Evolutionary conservation across 345 rosid species (phyloP).

Genomic region (Gossypium ekmanianum): DNA sequence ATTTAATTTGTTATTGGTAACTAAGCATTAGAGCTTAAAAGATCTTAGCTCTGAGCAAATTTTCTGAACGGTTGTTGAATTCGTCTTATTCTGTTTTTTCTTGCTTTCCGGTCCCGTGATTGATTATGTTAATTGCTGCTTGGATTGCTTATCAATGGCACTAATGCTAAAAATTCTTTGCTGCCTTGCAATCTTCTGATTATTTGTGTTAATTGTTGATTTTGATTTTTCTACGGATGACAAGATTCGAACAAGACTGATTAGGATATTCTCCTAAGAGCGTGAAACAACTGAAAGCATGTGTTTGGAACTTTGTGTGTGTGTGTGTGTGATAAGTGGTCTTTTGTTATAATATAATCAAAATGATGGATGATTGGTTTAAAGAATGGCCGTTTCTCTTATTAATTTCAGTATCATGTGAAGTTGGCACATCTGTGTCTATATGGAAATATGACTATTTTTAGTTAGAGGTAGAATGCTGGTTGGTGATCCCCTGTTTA

Average conservation of each 20-base stretch:
- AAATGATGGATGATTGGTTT: conserved; percentile 12
- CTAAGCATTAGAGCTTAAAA: not conserved
- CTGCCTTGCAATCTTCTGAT: not conserved
- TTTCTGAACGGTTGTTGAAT: not conserved
- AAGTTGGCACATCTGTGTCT: not conserved
- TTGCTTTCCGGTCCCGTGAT: not conserved
- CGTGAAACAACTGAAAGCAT: not conserved
- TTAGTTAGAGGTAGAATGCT: not conserved
- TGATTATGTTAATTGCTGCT: not conserved
- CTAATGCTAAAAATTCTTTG: not conserved
- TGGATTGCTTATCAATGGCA: too few species aligned
- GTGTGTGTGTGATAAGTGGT: not conserved
- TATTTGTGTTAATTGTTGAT: not conserved
- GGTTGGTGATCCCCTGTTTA: not conserved
- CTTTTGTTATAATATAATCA: not conserved
- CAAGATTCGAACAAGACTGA: not conserved
- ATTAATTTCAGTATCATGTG: not conserved
- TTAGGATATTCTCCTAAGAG: not conserved
- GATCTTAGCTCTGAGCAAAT: conserved; percentile 1
- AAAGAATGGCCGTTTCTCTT: not conserved
- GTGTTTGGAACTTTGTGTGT: not conserved
- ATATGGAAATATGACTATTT: not conserved
- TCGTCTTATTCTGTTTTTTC: not conserved
- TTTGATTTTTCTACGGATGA: not conserved
- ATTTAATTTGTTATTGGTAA: not conserved